A percentile compares a stretch with the other conserved stretches of the same genome.
phyloP scores from a whole-genome alignment of 2,329 filamentous ascomycete species.

The Pseudogymnoascus sp. region DNA sequence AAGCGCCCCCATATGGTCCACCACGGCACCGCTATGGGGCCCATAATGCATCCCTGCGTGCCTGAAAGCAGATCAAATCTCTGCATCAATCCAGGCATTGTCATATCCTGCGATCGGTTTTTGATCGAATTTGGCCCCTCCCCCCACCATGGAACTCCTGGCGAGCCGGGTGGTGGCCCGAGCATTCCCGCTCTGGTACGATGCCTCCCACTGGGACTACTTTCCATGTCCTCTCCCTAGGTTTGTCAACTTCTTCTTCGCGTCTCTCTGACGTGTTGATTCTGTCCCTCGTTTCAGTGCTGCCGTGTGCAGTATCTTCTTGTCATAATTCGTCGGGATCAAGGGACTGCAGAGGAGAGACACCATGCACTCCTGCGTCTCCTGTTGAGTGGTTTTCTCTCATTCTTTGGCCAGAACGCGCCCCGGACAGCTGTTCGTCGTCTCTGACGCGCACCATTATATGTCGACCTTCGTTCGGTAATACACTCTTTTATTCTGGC shows the following conservation, averaged over 20 bases:
- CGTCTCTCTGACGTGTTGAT: slow-evolving; percentile 6
- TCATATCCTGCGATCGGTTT: slow-evolving; percentile 3
- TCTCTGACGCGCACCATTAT: slow-evolving; percentile 3
- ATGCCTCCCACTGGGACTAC: not conserved
- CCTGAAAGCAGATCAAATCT: slow-evolving; percentile 9
- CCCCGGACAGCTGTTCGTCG: not conserved
- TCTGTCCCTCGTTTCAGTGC: slow-evolving; percentile 7
- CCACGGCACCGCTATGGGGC: slow-evolving; percentile 4
- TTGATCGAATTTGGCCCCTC: slow-evolving; percentile 4
- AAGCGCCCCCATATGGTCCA: not conserved
- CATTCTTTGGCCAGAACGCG: not conserved
- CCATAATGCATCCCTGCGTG: not conserved
- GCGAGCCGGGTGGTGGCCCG: not conserved
- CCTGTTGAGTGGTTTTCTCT: not conserved
- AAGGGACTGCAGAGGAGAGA: not conserved
- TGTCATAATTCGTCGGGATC: not conserved
- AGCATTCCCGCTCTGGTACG: not conserved
- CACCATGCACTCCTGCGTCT: slow-evolving; percentile 6
- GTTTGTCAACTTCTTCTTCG: slow-evolving; percentile 5
- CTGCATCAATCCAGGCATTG: not conserved
- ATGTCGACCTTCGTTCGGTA: not conserved
- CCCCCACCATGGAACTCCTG: slow-evolving; percentile 1
- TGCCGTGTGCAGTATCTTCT: slow-evolving; percentile 1
- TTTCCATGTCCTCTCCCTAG: not conserved
- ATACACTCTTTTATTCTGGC: slow-evolving; percentile 7